Evolutionary conservation across 768 basidiomycete species (phyloP), one percentile per base, ranked within the genome.

Genomic region (Macrocybe gigantea): DNA sequence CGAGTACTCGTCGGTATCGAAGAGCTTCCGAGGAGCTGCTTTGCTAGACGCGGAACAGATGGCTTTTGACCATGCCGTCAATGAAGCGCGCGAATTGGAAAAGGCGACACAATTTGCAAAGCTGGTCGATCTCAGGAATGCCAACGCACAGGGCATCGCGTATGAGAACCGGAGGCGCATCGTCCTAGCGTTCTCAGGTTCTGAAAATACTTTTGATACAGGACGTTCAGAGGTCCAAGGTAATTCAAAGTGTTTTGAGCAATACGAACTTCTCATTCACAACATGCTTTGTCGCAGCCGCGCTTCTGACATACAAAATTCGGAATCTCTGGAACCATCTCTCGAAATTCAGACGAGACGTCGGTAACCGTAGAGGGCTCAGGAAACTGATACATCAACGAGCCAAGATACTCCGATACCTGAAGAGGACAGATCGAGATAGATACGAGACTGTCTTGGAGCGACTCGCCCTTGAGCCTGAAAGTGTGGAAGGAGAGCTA

Each of bases 191-290:
- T 97, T 98, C 67, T 95, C 93, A 1, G 70, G 75, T 6, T 73
- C 77, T 0, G 73, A 73, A 44, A 84, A 79, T 53, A 76, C 76
- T 15, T 80, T 75, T 49, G 88, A 94, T 63, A 73, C 93, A 0
- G 94, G 93, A 37, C 73, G 87, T 37, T 75, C 89, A 1, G 91
- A 93, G 59, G 93, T 96, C 0, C 94, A 96, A 77, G 92, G 94
- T 92, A 60, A 56, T 36, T 44, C 46, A 22, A 22, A 22, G 45
- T 47, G 29, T 10, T 29, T 45, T 38, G n/a, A 22, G 12, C 37
- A 13, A 14, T 33, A 12, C 38, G 29, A 22, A 9, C 31, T 7
- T 35, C 38, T 30, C 31, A 43, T 44, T 15, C 12, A 14, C 34
- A 13, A 30, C 14, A 41, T 34, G 13, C 7, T 29, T n/a, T 41